Evolutionary conservation across 495 filamentous ascomycete species (phyloP).

Genomic region (Talaromyces ruber): DNA sequence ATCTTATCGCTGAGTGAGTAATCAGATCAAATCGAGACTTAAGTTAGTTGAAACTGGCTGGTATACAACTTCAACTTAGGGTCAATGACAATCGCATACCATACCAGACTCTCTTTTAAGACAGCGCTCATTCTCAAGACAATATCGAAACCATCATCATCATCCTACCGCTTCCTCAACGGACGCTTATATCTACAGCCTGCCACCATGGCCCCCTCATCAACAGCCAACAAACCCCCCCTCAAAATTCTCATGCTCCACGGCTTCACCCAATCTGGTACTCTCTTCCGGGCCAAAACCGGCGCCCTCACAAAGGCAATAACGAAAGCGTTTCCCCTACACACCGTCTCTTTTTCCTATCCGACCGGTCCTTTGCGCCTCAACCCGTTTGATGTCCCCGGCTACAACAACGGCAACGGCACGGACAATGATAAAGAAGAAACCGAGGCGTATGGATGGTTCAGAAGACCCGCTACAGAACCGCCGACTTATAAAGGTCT

Average conservation of each 20-base stretch:
- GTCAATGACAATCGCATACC: background rate
- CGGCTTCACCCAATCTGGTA: constrained; percentile 85
- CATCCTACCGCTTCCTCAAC: background rate
- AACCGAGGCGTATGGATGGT: constrained; percentile 77
- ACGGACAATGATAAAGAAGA: constrained; percentile 19
- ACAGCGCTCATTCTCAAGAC: background rate
- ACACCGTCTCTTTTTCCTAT: constrained; percentile 43
- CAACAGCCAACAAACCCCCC: constrained; percentile 6
- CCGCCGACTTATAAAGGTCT: constrained; percentile 46
- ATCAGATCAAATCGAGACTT: background rate
- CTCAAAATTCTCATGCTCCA: constrained; percentile 51
- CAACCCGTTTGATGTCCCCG: constrained; percentile 60
- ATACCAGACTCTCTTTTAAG: background rate
- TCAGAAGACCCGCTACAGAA: constrained; percentile 46
- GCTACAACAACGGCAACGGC: constrained; percentile 32
- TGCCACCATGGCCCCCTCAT: constrained; percentile 14
- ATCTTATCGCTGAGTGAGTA: background rate
- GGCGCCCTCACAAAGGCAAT: constrained; percentile 77
- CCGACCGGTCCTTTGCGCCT: constrained; percentile 51
- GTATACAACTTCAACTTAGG: background rate
- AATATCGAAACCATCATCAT: background rate
- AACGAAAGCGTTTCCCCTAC: constrained; percentile 56
- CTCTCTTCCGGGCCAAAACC: constrained; percentile 82
- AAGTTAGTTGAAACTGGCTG: no score
- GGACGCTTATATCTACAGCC: background rate